These are phyloP conservation scores for Candida silvatica DNA, from an alignment of 805 yeast genomes.

Conservation along the genomic window DNA sequence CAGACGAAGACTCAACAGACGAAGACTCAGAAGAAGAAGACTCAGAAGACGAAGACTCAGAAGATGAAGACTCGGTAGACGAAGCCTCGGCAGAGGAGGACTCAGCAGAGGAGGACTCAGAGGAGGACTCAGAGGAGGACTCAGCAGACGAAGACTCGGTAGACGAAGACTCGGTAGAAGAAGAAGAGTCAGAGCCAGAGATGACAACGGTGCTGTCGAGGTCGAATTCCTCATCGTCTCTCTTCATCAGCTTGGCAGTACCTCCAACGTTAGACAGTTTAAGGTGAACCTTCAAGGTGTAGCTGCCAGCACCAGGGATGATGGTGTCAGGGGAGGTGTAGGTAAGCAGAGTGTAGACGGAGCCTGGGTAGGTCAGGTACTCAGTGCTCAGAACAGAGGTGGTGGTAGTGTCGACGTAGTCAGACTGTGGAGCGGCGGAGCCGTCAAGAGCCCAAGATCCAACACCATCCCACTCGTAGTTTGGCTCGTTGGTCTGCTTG, in stretches of 20 bases:
- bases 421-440: conserved; percentile 1
- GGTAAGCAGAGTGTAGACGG: not conserved
- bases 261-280: not conserved
- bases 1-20: not conserved
- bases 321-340: not conserved
- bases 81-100: conserved; percentile 4
- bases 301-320: not conserved
- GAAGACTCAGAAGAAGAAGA: conserved; percentile 2
- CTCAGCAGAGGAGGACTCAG: conserved; percentile 3
- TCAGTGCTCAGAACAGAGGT: not conserved
- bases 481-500: not conserved
- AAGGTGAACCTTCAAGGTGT: not conserved
- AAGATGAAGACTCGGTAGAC: conserved; percentile 1
- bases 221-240: not conserved
- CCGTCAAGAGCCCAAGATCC: not conserved
- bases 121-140: conserved; percentile 1
- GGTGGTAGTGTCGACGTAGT: not conserved
- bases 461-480: conserved; percentile 1
- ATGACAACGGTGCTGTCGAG: not conserved
- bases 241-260: not conserved
- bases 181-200: not conserved
- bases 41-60: conserved; percentile 3
- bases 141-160: not conserved
- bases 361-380: conserved; percentile 1
- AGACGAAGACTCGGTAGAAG: not conserved